Evolutionary conservation across 345 rosid species (phyloP), one percentile per base, ranked within the genome.

Genomic region (Atalantia buxifolia): DNA sequence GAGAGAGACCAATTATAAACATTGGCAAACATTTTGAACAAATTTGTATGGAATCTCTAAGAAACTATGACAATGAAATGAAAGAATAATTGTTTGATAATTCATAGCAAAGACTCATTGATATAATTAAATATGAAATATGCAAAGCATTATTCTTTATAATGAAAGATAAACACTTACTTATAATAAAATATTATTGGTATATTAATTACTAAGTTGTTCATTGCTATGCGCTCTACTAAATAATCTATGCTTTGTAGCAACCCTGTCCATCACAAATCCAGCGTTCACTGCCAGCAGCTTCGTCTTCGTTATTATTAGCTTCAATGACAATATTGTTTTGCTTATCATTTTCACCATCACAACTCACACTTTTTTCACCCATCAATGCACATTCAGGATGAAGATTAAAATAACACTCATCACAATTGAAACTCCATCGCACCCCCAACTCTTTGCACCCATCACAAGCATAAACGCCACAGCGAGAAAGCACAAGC

Each of bases 371-470:
- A 59, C 0, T 0, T 10, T 14, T 45, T 45, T 45, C 72, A 69
- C 57, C 27, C 75, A 71, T 31, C 21, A 38, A 13, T 12, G 18
- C 50, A 45, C 50, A 45, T 50, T 13, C 64, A 31, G 75, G 75
- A 56, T 71, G 75, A 27, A 74, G 77, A 27, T 61, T 1, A 21
- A 74, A 74, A 14, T 19, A 14, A 74, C 77, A 74, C 36, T 62
- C 60, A 42, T 50, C 69, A 42, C 77, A 74, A 27, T 10, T 16
- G 33, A 38, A 74, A 61, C 45, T 28, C 77, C 69, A 74, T n/a
- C 77, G 60, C 21, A 42, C 69, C 27, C 5, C 66, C 33, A 74
- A 33, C 10, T 63, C 69, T 40, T 74, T 42, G 4, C 77, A 62
- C 19, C 77, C 69, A 42, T 6, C 18, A 9, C 77, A 74, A 8